Base-by-base conservation (phyloP, 1,284 basidiomycete species). In the Somion occarium region DNA sequence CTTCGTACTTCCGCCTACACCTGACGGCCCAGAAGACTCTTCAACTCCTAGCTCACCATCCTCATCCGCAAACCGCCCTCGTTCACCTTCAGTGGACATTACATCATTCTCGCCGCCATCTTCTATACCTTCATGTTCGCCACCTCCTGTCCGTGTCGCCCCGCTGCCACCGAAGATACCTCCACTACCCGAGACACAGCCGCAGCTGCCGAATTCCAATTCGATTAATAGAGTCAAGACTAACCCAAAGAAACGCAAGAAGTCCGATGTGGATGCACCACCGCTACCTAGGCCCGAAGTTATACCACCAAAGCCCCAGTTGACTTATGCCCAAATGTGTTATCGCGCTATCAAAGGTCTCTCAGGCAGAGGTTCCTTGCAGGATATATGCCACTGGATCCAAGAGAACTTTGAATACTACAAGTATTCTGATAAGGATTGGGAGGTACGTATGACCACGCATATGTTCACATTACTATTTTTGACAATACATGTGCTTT, bases 321-420 rank as follows among this genome's bases (percentile, higher is more conserved):
- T 84, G 49, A 91, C 88, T 37, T 89, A 91, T 68, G 84, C 86
- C 20, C 85, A 88, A 59, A 73, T 91, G 48, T 91, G 88, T 58
- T 88, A 85, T 70, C 79, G 82, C 43, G 86, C 88, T 52, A 88
- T 91, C 67, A 88, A 84, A 61, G 79, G 78, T 27, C 77, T 88
- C 59, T 84, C 85, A 43, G 91, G 90, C 38, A 89, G 91, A 65
- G 91, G 90, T 24, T 95, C 94, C 0, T 66, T 97, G 53, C 91
- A 94, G 58, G 92, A 96, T 62, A 93, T 97, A 46, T 93, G 92
- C 64, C 82, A 83, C 49, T 97, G 93, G 92, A 92, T 97, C 55
- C 84, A 87, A 62, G 86, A 86, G 45, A 86, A 83, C 54, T 88
- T 86, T 69, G 90, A 93, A 56, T 96, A 93, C 82, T 98, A 94